Evolutionary conservation across 1,284 basidiomycete genomes (phyloP), one percentile per base, ranked within the genome.

Genomic region (Lentinula novae-zelandiae): DNA sequence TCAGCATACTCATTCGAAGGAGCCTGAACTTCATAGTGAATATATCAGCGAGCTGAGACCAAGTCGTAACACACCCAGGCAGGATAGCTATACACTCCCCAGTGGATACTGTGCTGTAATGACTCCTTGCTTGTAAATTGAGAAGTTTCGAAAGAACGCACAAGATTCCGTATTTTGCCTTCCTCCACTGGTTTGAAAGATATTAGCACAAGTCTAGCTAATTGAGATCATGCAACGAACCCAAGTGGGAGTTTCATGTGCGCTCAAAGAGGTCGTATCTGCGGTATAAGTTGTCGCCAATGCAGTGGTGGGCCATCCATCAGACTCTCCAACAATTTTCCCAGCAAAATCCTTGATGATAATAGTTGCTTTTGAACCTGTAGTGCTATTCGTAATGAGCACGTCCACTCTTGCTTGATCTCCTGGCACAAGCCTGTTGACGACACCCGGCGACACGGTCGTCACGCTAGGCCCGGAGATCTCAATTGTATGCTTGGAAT

Each of bases 121-220:
- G 27, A 27, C 27, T 17, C 17, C 17, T 27, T 27, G 27, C 27
- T 27, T 3, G 39, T 20, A 40, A n/a, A 50, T 51, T 22, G 59
- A 34, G 44, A 55, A 39, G 34, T 36, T 39, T 60, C 5, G 22
- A 33, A 10, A 31, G 27, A 27, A 70, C 80, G 67, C 61, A 83
- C 82, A 86, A 85, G 42, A 86, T 84, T 3, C 82, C 82, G 64
- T 76, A 84, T 66, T 83, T 84, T 10, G 77, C 82, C 53, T 77
- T 71, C 61, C 73, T 78, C 75, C 75, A 84, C 81, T 65, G 36
- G n/a, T 17, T 22, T 13, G 42, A 52, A 17, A 38, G 42, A 34
- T 15, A 20, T 51, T 12, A 20, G 38, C 27, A 48, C 6, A 42
- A 40, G 57, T 22, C 7, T 5, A 22, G 27, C 27, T n/a, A 7